Base-by-base conservation (phyloP, 2,329 filamentous ascomycete genomes). In the Talaromyces sp. region DNA sequence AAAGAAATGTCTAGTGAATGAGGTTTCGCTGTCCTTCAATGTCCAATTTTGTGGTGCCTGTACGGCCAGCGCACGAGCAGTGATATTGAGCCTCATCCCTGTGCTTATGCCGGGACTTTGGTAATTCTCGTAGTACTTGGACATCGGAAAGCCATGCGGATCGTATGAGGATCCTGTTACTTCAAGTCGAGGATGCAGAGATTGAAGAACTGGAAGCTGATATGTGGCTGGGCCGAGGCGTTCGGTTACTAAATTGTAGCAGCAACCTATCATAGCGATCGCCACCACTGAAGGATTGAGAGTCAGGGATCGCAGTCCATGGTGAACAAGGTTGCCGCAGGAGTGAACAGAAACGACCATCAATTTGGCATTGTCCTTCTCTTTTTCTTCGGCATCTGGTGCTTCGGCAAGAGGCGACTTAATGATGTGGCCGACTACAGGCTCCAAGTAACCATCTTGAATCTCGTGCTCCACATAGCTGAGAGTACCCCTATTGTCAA, bases 261-360 rank as follows among this genome's bases (percentile, higher is more conserved):
- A 99, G 77, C 94, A 99, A 40, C 94, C 94, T 55, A 99, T 91
- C 69, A 99, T 92, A 51, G 93, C 93, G 19, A 97, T 88, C 14
- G 91, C 91, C 30, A 86, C 85, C 51, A 97, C 91, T 3, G 86
- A 83, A 0, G 89, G 87, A 67, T 97, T 97, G 51, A 95, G 76
- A 2, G 92, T 75, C 19, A 99, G 82, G 0, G 93, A 95, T n/a
- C 90, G 86, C 51, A 99, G 86, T 8, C 90, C 94, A 69, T 95
- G 92, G 71, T 99, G 94, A 1, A 95, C 89, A 16, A 99, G 85
- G 62, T 99, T 97, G 24, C 94, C 94, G 69, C 94, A 99, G 0
- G 93, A 97, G 72, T 99, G 94, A n/a, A 99, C 89, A 0, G 94
- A 97, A 29, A 97, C 87, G 14, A 93, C 89, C 87, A 97, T 91